Base-by-base conservation (phyloP, 352 stramenopile species). In the Pythium dissotocum region DNA sequence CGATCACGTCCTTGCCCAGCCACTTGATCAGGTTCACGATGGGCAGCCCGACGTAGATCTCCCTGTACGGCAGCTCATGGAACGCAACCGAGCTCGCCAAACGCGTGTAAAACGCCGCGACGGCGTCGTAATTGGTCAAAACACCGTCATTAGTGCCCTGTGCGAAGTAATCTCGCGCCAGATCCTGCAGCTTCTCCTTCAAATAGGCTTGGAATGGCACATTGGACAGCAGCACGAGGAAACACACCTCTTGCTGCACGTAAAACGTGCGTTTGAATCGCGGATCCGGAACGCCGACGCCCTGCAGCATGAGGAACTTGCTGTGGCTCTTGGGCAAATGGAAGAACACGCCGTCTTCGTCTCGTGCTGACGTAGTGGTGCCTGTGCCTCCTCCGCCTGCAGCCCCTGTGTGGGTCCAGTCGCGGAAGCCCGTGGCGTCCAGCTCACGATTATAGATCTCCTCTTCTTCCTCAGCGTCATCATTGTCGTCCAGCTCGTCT, bases 381-480 rank as follows among this genome's bases (percentile, higher is more conserved):
- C 46, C 14, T 26, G 49, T 10, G 49, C 49, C 49, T 38, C 26
- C 49, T 38, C 12, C 28, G 18, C 46, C 33, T 7, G 21, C 30
- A 24, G 61, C 26, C 68, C 66, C 16, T 49, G 26, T 65, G 14
- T 72, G 46, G 40, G 61, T 68, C 59, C 71, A 69, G 7, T 78
- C 68, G 13, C 69, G 71, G 32, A 79, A 75, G 40, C 73, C 79
- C 28, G 76, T 71, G 0, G 75, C 77, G 63, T 82, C 75, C 59
- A 81, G 71, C 52, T 88, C 83, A n/a, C 81, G 83, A 55, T 81
- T 91, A 69, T 88, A 91, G 30, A 91, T 75, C 48, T 90, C 83
- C 63, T 91, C 83, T 51, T 90, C 80, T 40, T 88, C 79, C 0
- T 87, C 77, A 6, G 83, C 80, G 42, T 70, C 64, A 1, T 66